Evolutionary conservation across 2,329 filamentous ascomycete genomes (phyloP).

Genomic region (Colletotrichum tropicale): DNA sequence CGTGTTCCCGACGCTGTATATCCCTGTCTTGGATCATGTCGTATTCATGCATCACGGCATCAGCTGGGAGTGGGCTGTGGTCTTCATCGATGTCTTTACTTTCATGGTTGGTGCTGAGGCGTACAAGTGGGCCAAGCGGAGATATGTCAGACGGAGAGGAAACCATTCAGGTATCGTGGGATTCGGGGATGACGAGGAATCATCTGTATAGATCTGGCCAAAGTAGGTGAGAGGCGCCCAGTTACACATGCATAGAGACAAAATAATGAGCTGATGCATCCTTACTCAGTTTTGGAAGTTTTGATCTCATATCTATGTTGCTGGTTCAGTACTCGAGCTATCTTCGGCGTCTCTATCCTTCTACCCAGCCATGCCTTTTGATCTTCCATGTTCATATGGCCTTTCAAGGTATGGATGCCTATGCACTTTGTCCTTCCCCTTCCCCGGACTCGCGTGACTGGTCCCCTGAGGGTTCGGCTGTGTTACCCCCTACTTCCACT

Average conservation of each 20-base stretch:
- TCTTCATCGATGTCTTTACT: constrained; percentile 37
- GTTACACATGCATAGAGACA: background rate
- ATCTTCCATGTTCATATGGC: background rate
- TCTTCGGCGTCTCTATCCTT: fast-evolving
- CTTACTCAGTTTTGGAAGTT: background rate
- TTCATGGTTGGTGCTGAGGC: constrained; percentile 69
- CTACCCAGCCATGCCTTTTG: background rate
- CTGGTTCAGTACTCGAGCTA: background rate
- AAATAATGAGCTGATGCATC: background rate
- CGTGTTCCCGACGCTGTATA: constrained; percentile 60
- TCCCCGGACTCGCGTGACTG: background rate
- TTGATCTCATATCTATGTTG: background rate
- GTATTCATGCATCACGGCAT: constrained; percentile 68
- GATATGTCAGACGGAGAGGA: constrained; percentile 46
- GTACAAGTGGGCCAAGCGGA: constrained; percentile 72
- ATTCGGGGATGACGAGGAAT: background rate
- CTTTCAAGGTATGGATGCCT: background rate
- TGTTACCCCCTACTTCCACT: background rate
- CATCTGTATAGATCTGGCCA: background rate
- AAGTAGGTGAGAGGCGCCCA: background rate
- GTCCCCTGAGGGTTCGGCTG: background rate
- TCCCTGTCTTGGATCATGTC: constrained; percentile 61
- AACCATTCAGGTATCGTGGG: background rate
- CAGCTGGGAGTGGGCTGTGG: constrained; percentile 67
- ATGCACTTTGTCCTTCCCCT: background rate